Percentiles rank a stretch among this genome's conserved stretches.
Conservation (phyloP, 768 basidiomycete genomes). For the Xerocomellus intermedius region DNA sequence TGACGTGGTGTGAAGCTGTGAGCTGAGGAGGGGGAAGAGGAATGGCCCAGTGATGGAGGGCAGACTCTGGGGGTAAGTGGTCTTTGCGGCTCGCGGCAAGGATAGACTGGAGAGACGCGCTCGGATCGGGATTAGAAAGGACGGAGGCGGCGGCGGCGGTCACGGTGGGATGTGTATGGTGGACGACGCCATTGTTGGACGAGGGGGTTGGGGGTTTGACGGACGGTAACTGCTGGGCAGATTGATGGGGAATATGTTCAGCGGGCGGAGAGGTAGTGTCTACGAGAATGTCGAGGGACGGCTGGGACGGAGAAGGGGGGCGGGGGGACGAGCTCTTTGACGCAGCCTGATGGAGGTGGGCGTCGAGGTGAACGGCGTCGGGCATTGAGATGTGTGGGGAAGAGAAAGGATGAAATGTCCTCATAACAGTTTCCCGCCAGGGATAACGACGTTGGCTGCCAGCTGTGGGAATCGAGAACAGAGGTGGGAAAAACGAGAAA, state of each 20-base stretch:
- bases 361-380: conserved; percentile 35
- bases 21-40: conserved; percentile 32
- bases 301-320: conserved; percentile 42
- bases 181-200: conserved; percentile 26
- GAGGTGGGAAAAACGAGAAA: conserved; percentile 46
- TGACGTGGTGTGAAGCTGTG: conserved; percentile 26
- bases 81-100: conserved; percentile 36
- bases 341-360: conserved; percentile 29
- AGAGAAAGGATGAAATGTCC: conserved; percentile 44
- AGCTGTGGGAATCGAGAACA: conserved; percentile 46
- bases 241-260: conserved; percentile 32
- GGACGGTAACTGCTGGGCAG: conserved; percentile 33
- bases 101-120: conserved; percentile 42
- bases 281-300: conserved; percentile 40
- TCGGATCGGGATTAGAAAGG: conserved; percentile 38
- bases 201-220: conserved; percentile 22
- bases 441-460: conserved; percentile 37
- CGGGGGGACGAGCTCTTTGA: conserved; percentile 47
- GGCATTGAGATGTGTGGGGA: conserved; percentile 43
- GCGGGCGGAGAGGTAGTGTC: conserved; percentile 27
- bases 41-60: conserved; percentile 41
- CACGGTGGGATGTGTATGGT: conserved; percentile 31
- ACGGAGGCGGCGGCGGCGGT: conserved; percentile 32
- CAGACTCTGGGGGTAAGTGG: conserved; percentile 26
- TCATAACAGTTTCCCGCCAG: conserved; percentile 44